These are phyloP conservation scores for Cladophialophora chaetospira DNA, from an alignment of 2,329 filamentous ascomycete genomes.

Conservation along the genomic window DNA sequence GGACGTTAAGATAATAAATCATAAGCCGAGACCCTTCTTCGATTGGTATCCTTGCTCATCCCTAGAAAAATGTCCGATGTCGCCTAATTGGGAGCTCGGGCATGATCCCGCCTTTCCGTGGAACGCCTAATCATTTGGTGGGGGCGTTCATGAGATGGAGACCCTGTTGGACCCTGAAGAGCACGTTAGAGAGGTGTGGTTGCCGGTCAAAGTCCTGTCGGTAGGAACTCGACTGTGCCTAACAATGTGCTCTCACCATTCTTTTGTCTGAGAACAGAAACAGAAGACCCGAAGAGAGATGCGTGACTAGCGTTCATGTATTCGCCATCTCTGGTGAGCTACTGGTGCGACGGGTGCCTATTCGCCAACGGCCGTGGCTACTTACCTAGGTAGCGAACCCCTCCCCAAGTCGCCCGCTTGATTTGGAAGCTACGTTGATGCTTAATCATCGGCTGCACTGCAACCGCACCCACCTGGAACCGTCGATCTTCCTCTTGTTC, in stretches of 20 bases:
- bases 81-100: background rate
- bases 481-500: no score
- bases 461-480: background rate
- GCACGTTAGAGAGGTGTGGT: no score
- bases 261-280: background rate
- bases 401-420: constrained; percentile 5
- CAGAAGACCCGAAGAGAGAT: no score
- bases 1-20: no score
- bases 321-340: background rate
- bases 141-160: no score
- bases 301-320: no score
- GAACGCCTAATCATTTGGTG: no score
- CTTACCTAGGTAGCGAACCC: constrained; percentile 7
- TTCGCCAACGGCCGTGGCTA: background rate
- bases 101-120: background rate
- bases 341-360: background rate
- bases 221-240: background rate
- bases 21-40: no score
- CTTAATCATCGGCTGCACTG: constrained; percentile 20
- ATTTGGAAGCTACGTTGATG: background rate
- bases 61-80: background rate
- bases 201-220: no score
- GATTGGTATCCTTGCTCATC: background rate
- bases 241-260: background rate
- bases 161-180: background rate